Evolutionary conservation across 1,139 yeast species (phyloP).

Genomic region (Kurtzmaniella natalensis): DNA sequence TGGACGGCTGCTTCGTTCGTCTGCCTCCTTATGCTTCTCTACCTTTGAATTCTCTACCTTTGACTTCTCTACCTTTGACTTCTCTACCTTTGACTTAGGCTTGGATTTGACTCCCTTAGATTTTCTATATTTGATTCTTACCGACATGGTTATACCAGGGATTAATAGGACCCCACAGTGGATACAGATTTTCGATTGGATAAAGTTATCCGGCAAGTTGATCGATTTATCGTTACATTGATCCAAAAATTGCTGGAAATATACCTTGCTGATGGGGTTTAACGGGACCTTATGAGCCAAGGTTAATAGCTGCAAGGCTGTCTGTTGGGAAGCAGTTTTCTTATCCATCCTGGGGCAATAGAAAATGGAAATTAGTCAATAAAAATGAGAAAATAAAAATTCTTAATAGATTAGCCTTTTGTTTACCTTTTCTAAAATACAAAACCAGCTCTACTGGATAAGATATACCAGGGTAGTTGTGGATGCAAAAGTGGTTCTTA

Average conservation of each 20-base stretch:
- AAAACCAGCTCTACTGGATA: too few species aligned
- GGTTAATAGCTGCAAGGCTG: constrained; percentile 25
- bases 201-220: constrained; percentile 22
- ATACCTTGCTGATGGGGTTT: constrained; percentile 23
- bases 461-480: too few species aligned
- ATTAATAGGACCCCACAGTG: constrained; percentile 42
- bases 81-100: too few species aligned
- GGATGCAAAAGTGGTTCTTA: too few species aligned
- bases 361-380: too few species aligned
- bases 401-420: too few species aligned
- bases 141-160: constrained; percentile 40
- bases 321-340: constrained; percentile 10
- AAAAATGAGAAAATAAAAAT: too few species aligned
- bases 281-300: constrained; percentile 24
- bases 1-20: too few species aligned
- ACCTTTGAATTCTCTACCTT: constrained; percentile 6
- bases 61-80: too few species aligned
- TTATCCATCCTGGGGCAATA: constrained; percentile 5
- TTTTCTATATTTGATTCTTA: constrained; percentile 19
- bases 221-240: constrained; percentile 21
- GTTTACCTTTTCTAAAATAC: too few species aligned
- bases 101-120: constrained; percentile 12
- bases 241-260: constrained; percentile 20
- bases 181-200: constrained; percentile 35
- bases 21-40: too few species aligned